These are phyloP conservation scores for Brassica juncea DNA, from an alignment of 345 rosid species.

Conservation along the genomic window DNA sequence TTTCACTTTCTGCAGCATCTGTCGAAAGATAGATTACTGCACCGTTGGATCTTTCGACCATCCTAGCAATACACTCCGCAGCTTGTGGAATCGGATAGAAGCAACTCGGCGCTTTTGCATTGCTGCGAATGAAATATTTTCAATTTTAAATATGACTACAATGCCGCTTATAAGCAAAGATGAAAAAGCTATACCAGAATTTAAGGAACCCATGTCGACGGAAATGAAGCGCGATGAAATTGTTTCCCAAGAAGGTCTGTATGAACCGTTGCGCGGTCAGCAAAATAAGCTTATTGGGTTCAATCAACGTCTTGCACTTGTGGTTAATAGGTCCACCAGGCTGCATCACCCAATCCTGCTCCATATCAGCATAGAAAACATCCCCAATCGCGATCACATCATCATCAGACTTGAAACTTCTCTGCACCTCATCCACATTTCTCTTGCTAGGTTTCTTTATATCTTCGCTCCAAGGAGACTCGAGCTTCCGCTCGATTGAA, in stretches of 20 bases:
- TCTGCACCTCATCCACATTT: conserved; percentile 57
- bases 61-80: conserved; percentile 43
- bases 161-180: background rate
- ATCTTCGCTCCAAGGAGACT: conserved; percentile 86
- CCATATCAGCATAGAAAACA: conserved; percentile 79
- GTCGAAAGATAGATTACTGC: conserved; percentile 86
- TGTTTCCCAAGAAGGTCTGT: background rate
- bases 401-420: conserved; percentile 59
- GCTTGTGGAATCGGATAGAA: conserved; percentile 37
- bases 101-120: conserved; percentile 32
- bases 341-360: conserved; percentile 78
- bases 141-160: background rate
- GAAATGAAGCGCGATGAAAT: conserved; percentile 77
- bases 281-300: conserved; percentile 74
- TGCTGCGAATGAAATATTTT: conserved; percentile 2
- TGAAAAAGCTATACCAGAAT: conserved; percentile 64
- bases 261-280: conserved; percentile 67
- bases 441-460: conserved; percentile 61
- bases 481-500: conserved; percentile 63
- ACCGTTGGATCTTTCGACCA: conserved; percentile 63
- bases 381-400: conserved; percentile 88
- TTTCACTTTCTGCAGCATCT: conserved; percentile 93
- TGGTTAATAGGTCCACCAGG: conserved; percentile 95
- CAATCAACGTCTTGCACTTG: conserved; percentile 83
- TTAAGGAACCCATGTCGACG: conserved; percentile 94